A percentile compares a stretch with the other conserved stretches of the same genome.
phyloP scores from a whole-genome alignment of 352 stramenopile species.

The Peronospora tabacina region DNA sequence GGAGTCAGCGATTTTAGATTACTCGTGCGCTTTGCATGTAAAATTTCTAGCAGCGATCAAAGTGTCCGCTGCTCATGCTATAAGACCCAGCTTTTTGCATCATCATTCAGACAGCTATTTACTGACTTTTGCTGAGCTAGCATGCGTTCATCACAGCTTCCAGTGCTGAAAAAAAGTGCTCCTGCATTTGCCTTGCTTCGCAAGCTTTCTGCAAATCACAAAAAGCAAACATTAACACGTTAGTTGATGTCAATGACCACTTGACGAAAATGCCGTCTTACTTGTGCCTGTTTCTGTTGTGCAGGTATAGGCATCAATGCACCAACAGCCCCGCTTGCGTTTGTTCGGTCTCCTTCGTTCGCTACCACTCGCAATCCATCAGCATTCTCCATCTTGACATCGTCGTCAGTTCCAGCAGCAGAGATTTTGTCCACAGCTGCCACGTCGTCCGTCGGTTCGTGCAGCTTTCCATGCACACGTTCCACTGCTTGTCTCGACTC shows the following conservation, averaged over 20 bases:
- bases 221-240: slow-evolving; percentile 2
- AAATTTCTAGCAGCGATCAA: neutral
- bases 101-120: neutral
- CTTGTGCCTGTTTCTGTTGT: slow-evolving; percentile 40
- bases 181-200: slow-evolving; percentile 47
- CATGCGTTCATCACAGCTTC: slow-evolving; percentile 37
- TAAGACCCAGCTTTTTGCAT: neutral
- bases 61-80: neutral
- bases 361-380: slow-evolving; percentile 12
- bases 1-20: slow-evolving; percentile 27
- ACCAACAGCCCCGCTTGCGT: slow-evolving; percentile 6
- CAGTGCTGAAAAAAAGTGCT: slow-evolving; percentile 57
- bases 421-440: slow-evolving; percentile 13
- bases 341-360: slow-evolving; percentile 7
- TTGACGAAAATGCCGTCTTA: neutral
- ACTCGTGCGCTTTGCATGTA: slow-evolving; percentile 11
- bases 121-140: neutral
- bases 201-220: slow-evolving; percentile 32
- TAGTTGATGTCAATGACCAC: neutral
- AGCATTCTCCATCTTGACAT: slow-evolving; percentile 54
- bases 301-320: slow-evolving; percentile 13
- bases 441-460: slow-evolving; percentile 42
- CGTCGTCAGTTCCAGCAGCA: slow-evolving; percentile 15
- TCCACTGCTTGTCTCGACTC: slow-evolving; percentile 55
- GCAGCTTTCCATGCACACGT: slow-evolving; percentile 48